Base-by-base conservation (phyloP, 2,329 filamentous ascomycete species). In the Paraconiothyrium brasiliense region DNA sequence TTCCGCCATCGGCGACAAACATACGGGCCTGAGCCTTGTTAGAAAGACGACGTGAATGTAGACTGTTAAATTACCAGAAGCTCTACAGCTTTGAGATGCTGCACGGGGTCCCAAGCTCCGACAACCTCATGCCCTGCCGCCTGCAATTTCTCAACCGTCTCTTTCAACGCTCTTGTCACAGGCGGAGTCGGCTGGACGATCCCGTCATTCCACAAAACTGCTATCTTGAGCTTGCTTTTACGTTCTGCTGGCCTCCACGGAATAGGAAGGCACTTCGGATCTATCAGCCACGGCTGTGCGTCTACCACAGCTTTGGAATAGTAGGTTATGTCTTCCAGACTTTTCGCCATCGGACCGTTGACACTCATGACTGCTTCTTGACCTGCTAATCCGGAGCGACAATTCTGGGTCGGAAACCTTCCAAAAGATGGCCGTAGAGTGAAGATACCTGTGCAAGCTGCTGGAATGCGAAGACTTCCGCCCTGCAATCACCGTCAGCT, bases 321-420 rank as follows among this genome's bases (percentile, higher is more conserved):
- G 54, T 84, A 70, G 2, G 72, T 70, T 13, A 84, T 79, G 62
- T 89, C 87, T 6, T 79, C 79, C 0, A 90, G 76, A 0, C 83
- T 84, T 32, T 81, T 81, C 1, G 85, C 83, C 80, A 91, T 82
- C 0, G 89, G 89, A 0, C 89, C 89, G 65, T 90, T 89, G 37
- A 90, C 86, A 22, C 85, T 87, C 56, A 82, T 81, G 0, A 91
- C 85, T 2, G 87, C 86, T 72, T 91, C 89, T 70, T 91, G 88
- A 2, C 89, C 89, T 0, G 85, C 83, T 75, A 90, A 82, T 9
- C 87, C 87, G 1, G 86, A 87, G 46, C 85, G 67, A 11, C 80
- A 81, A 32, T 81, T 75, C 58, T 80, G 77, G 77, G 87, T 87
- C 0, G 88, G 86, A 67, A 89, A 89, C 9, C 88, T 82, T 10